Conservation (phyloP, 345 rosid species). For the Rhodamnia rubescens region DNA sequence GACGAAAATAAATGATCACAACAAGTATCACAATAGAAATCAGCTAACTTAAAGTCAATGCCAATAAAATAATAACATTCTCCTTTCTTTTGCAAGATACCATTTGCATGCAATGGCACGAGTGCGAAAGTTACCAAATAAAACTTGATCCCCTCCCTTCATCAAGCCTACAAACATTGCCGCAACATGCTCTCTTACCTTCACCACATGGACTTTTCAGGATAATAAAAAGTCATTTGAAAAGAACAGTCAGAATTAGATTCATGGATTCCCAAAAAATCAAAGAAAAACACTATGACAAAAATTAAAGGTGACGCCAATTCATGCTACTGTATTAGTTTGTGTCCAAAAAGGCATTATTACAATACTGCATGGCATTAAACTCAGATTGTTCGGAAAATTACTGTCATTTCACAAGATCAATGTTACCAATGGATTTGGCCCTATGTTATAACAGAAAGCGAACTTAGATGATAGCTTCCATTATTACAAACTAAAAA, state of each 20-base stretch:
- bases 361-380: too few relatives aligned
- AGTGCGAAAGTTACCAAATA: slow-evolving; percentile 71
- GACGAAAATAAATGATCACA: not conserved
- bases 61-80: slow-evolving; percentile 24
- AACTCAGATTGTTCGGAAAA: too few relatives aligned
- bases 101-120: slow-evolving; percentile 69
- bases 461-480: too few relatives aligned
- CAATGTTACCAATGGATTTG: too few relatives aligned
- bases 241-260: not conserved
- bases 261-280: not conserved
- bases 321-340: too few relatives aligned
- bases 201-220: not conserved
- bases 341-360: not conserved
- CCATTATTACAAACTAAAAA: too few relatives aligned
- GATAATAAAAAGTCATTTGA: not conserved
- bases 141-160: slow-evolving; percentile 91
- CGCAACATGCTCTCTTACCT: slow-evolving; percentile 99
- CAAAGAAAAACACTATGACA: not conserved
- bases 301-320: not conserved
- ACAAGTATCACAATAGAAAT: not conserved
- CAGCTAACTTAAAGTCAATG: not conserved
- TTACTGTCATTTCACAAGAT: too few relatives aligned
- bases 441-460: too few relatives aligned
- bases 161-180: slow-evolving; percentile 90
- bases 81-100: slow-evolving; percentile 45